These are phyloP conservation scores for Flaveria linearis DNA, from an alignment of 129 eudicot genomes.

Conservation along the genomic window DNA sequence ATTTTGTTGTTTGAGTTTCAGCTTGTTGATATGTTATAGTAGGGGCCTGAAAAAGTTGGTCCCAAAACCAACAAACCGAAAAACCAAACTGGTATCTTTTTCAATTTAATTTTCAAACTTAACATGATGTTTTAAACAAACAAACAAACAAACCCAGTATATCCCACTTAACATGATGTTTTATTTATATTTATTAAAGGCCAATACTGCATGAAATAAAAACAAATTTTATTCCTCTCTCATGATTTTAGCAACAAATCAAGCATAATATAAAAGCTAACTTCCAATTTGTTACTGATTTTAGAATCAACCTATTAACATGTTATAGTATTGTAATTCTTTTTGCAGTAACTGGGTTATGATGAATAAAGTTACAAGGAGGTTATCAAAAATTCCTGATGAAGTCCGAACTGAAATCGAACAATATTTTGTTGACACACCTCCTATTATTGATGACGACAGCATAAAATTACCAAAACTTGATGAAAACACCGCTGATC, in stretches of 20 bases:
- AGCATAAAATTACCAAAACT: conserved; percentile 81
- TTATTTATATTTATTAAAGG: no score
- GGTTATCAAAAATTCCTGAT: conserved; percentile 83
- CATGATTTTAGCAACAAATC: no score
- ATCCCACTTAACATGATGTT: no score
- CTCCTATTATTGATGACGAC: conserved; percentile 81
- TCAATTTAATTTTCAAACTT: no score
- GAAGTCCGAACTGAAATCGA: conserved; percentile 92
- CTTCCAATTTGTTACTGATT: no score
- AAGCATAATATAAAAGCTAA: no score
- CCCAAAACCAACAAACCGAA: neutral
- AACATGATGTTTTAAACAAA: no score
- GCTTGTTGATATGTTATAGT: neutral
- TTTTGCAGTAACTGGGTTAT: conserved; percentile 76
- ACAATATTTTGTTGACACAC: conserved; percentile 71
- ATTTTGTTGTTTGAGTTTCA: neutral
- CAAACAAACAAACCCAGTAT: no score
- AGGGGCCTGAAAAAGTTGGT: neutral
- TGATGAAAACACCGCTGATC: conserved; percentile 70
- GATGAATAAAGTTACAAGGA: conserved; percentile 95
- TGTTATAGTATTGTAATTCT: neutral
- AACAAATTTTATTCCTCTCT: no score
- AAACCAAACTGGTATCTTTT: no score
- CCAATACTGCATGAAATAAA: no score
- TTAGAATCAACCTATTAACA: no score